Evolutionary conservation across 495 filamentous ascomycete genomes (phyloP), one percentile per base, ranked within the genome.

Genomic region (Trichocladium antarcticum): DNA sequence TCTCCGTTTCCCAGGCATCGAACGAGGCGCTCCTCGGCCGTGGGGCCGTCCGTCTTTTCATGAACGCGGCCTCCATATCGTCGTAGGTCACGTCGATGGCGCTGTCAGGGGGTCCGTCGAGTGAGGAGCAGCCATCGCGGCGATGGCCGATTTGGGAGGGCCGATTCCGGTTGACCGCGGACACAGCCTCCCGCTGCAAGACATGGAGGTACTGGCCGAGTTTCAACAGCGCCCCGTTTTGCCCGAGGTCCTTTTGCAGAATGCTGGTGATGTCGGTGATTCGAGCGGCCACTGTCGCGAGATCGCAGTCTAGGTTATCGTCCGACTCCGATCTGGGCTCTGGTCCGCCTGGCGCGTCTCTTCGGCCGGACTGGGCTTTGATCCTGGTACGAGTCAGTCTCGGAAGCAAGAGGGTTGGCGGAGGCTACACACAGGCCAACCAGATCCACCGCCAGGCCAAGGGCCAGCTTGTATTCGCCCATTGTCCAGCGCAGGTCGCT

Each of bases 401-500:
- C 29, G 21, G 34, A 27, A 3, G 22, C 11, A 21, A 16, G 17
- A 28, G 19, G 14, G 22, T 10, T 7, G 17, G 41, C 22, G 20
- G n/a, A 14, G 9, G 24, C 39, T 9, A 44, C 66, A 37, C 58
- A 73, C 70, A 64, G 56, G 43, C 57, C 66, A 19, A 66, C 59
- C 15, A 73, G 45, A 44, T 73, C 70, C 5, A 69, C 57, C 7
- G 68, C 68, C 29, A 73, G 48, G 3, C 66, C 68, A 11, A 73
- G 54, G 8, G 60, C 56, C 22, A 53, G 48, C 51, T 65, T 72
- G 56, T 72, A 66, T 11, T 62, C 61, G 14, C 66, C 58, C 21
- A 73, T 42, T 12, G 68, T 56, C 43, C 58, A 53, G 27, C 66
- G 52, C 11, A 71, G 61, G 11, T 48, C 57, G 15, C 53, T 60